A percentile compares a stretch with the other conserved stretches of the same genome.
Conservation (phyloP, 352 stramenopile species). For the Peronospora farinosa region DNA sequence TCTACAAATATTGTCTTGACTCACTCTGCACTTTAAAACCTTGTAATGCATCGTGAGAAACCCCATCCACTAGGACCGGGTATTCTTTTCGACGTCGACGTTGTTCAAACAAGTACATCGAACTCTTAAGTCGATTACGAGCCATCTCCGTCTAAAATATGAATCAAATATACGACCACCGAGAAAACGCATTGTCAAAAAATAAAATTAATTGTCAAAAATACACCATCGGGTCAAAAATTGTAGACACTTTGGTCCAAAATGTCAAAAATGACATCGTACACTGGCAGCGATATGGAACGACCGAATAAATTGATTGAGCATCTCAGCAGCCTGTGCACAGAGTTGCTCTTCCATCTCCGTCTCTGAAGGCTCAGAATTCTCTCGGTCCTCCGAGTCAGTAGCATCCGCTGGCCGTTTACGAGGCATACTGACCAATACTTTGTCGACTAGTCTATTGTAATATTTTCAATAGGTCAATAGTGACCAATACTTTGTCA, state of each 20-base stretch:
- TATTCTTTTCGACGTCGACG: constrained; percentile 24
- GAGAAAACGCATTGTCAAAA: neutral
- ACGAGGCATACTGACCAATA: constrained; percentile 8
- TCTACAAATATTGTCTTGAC: constrained; percentile 11
- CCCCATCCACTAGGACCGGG: constrained; percentile 18
- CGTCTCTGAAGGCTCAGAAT: constrained; percentile 20
- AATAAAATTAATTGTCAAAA: neutral
- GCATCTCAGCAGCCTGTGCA: constrained; percentile 47
- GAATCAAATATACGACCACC: constrained; percentile 10
- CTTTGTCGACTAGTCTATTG: neutral
- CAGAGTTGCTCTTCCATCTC: constrained; percentile 77
- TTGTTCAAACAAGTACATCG: constrained; percentile 27
- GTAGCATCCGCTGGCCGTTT: constrained; percentile 12
- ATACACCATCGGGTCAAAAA: neutral
- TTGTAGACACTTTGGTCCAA: neutral
- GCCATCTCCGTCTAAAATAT: constrained; percentile 43
- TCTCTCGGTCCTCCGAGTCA: constrained; percentile 4
- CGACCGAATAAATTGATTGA: constrained; percentile 64
- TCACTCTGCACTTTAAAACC: constrained; percentile 44
- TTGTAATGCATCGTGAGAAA: constrained; percentile 36
- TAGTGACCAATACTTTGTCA: too few relatives aligned
- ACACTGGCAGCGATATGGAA: constrained; percentile 57
- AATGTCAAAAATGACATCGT: constrained; percentile 11
- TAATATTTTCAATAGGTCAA: neutral
- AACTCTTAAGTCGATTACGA: constrained; percentile 47